Evolutionary conservation across 2,329 filamentous ascomycete genomes (phyloP), one percentile per base, ranked within the genome.

Genomic region (Nectriaceae sp.): DNA sequence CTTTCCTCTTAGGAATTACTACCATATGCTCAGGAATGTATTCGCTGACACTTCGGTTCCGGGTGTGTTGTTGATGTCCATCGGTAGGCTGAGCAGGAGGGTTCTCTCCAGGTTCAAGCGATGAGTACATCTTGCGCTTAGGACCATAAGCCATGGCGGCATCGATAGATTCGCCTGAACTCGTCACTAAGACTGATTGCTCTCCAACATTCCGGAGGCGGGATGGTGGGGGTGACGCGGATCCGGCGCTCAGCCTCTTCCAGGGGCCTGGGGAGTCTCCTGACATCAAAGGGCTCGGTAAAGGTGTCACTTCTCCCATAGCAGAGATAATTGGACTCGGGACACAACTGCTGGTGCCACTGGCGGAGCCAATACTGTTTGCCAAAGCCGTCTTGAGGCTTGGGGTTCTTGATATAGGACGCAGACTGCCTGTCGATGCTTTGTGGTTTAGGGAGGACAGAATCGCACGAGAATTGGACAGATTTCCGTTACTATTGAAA

Each of bases 21-120:
- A 84, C 77, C 55, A 87, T 75, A 4, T 82, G 74, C 45, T 94
- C 88, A 2, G 91, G 90, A 0, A 84, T 79, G 68, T 96, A 96
- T 56, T 97, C 92, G 72, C 91, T 96, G 21, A 94, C 74, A 68
- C 92, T 97, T 60, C 92, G 81, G 66, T 94, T 91, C 50, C 89
- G 82, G 11, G 75, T 75, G 66, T 90, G 88, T 13, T 57, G 37
- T 16, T 46, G 50, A 48, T 49, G 50, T 21, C 52, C 53, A n/a
- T 54, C 29, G 29, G 65, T 60, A 19, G 66, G 59, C 19, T 83
- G 68, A 11, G 73, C 73, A 19, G 75, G 52, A 3, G 49, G 46
- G 40, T 54, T 57, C 11, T 62, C 56, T 31, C 68, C 68, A 22
- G 63, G 63, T 47, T 65, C 64, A 29, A 62, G 63, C 42, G 57